Evolutionary conservation across 768 basidiomycete genomes (phyloP).

Genomic region (Tylopilus rubrobrunneus): DNA sequence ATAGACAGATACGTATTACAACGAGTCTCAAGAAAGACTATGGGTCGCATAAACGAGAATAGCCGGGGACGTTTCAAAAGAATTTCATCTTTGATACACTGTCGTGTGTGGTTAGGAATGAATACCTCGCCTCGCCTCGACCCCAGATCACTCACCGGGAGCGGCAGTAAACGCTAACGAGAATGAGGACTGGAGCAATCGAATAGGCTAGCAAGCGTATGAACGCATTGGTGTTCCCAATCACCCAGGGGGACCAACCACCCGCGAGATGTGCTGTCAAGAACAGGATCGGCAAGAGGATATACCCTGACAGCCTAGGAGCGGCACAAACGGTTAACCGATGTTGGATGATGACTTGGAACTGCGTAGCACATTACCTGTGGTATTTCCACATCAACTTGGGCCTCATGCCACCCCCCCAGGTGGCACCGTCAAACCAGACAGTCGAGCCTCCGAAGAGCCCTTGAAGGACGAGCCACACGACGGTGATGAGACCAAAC

Average conservation of each 20-base stretch:
- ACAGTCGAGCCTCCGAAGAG: slow-evolving; percentile 70
- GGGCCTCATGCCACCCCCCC: slow-evolving; percentile 70
- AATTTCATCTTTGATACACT: slow-evolving; percentile 68
- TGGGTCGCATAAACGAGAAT: neutral
- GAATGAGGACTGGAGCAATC: slow-evolving; percentile 47
- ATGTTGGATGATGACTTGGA: neutral
- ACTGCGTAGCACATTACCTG: slow-evolving; percentile 38
- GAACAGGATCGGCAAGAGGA: slow-evolving; percentile 58
- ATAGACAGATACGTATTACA: neutral
- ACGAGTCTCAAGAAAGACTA: neutral
- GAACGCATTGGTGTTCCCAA: slow-evolving; percentile 31
- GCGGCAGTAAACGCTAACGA: slow-evolving; percentile 43
- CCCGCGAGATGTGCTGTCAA: slow-evolving; percentile 69
- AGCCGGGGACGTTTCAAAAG: slow-evolving; percentile 24
- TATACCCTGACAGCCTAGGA: slow-evolving; percentile 66
- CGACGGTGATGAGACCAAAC: slow-evolving; percentile 59
- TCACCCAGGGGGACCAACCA: slow-evolving; percentile 60
- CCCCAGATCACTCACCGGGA: slow-evolving; percentile 42
- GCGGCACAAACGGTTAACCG: neutral
- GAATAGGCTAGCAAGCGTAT: slow-evolving; percentile 50
- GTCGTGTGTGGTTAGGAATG: slow-evolving; percentile 1
- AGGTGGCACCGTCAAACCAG: slow-evolving; percentile 65
- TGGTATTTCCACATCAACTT: slow-evolving; percentile 85
- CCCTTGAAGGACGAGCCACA: slow-evolving; percentile 58
- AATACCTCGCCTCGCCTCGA: no score